phyloP scores from a whole-genome alignment of 805 yeast species.

The Zygoascus flipseniorum region DNA sequence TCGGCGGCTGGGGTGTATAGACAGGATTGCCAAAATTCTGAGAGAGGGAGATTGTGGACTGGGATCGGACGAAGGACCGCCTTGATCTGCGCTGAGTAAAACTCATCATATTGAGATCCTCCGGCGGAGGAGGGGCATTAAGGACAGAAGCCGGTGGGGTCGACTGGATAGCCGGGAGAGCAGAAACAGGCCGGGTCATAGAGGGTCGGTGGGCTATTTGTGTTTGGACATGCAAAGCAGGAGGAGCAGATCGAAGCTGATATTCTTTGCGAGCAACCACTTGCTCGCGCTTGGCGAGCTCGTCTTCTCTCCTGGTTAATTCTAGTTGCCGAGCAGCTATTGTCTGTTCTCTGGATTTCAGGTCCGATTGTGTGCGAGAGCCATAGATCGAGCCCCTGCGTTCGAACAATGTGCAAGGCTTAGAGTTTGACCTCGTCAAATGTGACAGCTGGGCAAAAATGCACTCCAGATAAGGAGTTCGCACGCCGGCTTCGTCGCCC shows the following conservation, averaged over 20 bases:
- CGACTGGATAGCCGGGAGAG: background rate
- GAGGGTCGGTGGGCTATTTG: background rate
- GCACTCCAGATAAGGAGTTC: slow-evolving; percentile 86
- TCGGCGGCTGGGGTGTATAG: slow-evolving; percentile 1
- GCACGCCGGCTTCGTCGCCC: slow-evolving; percentile 81
- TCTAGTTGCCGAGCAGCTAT: background rate
- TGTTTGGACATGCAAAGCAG: background rate
- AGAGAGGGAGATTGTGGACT: background rate
- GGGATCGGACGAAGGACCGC: slow-evolving; percentile 5
- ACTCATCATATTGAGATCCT: slow-evolving; percentile 22
- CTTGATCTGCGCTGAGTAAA: slow-evolving; percentile 15
- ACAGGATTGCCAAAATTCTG: background rate
- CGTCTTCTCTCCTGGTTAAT: slow-evolving; percentile 13
- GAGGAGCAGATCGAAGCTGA: background rate
- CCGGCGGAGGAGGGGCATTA: background rate
- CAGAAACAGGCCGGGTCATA: background rate
- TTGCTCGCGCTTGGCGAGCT: slow-evolving; percentile 15
- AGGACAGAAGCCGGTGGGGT: slow-evolving; percentile 2
- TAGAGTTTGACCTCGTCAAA: slow-evolving; percentile 21
- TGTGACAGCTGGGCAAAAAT: slow-evolving; percentile 50
- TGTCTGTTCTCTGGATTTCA: background rate
- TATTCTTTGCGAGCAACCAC: slow-evolving; percentile 14
- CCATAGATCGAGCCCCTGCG: background rate
- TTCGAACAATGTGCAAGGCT: slow-evolving; percentile 2
- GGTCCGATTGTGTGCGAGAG: background rate